These are phyloP conservation scores for Penicillium expansum DNA, from an alignment of 2,329 filamentous ascomycete genomes.

Conservation along the genomic window DNA sequence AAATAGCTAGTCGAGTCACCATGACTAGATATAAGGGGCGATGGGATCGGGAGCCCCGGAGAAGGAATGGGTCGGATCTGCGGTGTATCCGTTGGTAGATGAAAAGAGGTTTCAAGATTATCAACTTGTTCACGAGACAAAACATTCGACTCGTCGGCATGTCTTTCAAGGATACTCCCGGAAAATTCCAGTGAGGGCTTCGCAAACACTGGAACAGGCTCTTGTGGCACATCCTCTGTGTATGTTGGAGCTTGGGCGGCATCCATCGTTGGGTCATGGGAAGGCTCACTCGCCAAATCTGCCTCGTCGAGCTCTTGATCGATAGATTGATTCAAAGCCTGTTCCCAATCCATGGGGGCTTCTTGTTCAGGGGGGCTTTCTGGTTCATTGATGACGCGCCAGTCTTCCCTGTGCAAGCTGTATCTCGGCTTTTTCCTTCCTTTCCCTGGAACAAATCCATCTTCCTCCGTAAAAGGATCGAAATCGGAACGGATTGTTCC, in stretches of 20 bases:
- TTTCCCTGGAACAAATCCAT: slow-evolving; percentile 58
- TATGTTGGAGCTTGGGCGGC: background rate
- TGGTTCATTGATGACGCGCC: slow-evolving; percentile 71
- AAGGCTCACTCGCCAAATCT: background rate
- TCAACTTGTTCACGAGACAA: background rate
- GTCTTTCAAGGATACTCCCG: slow-evolving; percentile 12
- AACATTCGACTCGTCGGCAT: background rate
- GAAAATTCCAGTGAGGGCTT: slow-evolving; percentile 20
- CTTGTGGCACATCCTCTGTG: slow-evolving; percentile 2
- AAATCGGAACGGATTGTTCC: slow-evolving; percentile 62
- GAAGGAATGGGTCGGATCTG: slow-evolving; percentile 41
- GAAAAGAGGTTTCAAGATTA: background rate
- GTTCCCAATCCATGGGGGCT: slow-evolving; percentile 27
- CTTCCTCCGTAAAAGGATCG: slow-evolving; percentile 67
- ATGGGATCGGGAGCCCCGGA: slow-evolving; percentile 40
- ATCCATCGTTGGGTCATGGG: background rate
- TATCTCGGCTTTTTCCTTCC: slow-evolving; percentile 70
- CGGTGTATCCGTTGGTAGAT: slow-evolving; percentile 36
- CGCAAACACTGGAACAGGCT: slow-evolving; percentile 12
- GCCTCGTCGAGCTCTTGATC: slow-evolving; percentile 24
- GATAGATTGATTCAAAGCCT: slow-evolving; percentile 28
- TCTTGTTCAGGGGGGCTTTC: slow-evolving; percentile 63
- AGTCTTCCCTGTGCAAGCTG: slow-evolving; percentile 63
- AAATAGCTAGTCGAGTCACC: slow-evolving; percentile 33
- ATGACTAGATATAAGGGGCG: slow-evolving; percentile 35